Percentiles rank a stretch among this genome's conserved stretches.
Evolutionary conservation across 1,284 basidiomycete species (phyloP).

Genomic region (Melampsora americana): DNA sequence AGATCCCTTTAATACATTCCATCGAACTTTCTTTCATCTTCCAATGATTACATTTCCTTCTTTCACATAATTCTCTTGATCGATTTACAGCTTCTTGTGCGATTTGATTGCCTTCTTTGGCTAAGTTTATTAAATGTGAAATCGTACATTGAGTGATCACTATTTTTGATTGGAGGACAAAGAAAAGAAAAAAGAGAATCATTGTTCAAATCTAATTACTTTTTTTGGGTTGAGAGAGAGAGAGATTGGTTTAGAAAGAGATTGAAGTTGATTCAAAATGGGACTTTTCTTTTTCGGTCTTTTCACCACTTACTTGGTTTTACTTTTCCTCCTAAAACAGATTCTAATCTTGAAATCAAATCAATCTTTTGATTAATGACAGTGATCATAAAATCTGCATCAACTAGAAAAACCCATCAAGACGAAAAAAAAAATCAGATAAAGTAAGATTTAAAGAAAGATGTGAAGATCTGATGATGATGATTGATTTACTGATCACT

Average conservation of each 20-base stretch:
- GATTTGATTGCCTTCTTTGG: conserved; percentile 26
- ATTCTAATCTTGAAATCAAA: conserved; percentile 14
- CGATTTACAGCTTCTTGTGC: conserved; percentile 33
- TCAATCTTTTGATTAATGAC: conserved; percentile 32
- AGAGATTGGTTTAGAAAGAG: neutral
- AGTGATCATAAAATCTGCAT: conserved; percentile 31
- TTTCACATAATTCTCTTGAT: conserved; percentile 17
- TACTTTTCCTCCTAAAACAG: conserved; percentile 23
- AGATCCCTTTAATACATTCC: conserved; percentile 32
- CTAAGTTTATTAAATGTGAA: conserved; percentile 16
- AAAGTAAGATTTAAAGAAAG: neutral
- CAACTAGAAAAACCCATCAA: neutral
- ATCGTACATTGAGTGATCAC: conserved; percentile 40
- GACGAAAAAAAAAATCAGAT: neutral
- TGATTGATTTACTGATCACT: conserved; percentile 28
- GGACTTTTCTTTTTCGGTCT: too few relatives aligned
- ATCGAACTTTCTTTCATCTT: conserved; percentile 28
- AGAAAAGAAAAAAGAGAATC: too few relatives aligned
- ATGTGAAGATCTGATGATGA: too few relatives aligned
- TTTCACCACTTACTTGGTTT: conserved; percentile 39
- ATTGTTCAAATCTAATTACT: too few relatives aligned
- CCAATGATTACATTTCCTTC: conserved; percentile 38
- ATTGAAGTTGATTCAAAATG: neutral
- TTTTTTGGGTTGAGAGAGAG: neutral
- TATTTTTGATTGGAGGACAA: too few relatives aligned